Conservation (phyloP, 2,329 filamentous ascomycete genomes). For the Colletotrichum plurivorum region DNA sequence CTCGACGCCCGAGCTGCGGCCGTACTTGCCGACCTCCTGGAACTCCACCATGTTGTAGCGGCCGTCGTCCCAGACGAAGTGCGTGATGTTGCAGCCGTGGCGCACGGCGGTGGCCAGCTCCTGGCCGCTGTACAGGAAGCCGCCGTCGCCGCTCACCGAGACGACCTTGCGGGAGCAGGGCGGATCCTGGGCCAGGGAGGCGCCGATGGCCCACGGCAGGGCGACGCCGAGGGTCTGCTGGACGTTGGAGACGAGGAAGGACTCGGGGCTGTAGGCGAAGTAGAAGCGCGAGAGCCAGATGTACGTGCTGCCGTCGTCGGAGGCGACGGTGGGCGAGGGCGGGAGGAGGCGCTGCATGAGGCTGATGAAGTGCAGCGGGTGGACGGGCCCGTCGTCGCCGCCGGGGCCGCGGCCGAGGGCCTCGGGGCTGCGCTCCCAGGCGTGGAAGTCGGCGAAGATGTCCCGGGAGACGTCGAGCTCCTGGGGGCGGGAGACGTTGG, state of each 20-base stretch:
- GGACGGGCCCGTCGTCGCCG: conserved; percentile 51
- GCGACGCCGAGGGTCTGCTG: conserved; percentile 65
- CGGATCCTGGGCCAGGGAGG: conserved; percentile 57
- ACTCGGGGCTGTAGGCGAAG: conserved; percentile 59
- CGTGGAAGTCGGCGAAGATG: conserved; percentile 53
- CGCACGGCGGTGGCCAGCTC: conserved; percentile 62
- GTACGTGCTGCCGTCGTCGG: conserved; percentile 63
- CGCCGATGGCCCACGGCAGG: conserved; percentile 63
- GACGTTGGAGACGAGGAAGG: conserved; percentile 61
- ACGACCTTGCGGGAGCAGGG: conserved; percentile 60
- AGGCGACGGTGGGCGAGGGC: conserved; percentile 57
- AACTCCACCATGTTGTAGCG: conserved; percentile 67
- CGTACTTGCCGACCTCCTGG: conserved; percentile 65
- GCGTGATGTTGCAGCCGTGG: conserved; percentile 63
- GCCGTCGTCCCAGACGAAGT: conserved; percentile 65
- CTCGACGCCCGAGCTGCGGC: conserved; percentile 58
- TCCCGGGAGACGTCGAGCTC: conserved; percentile 50
- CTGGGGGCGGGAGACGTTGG: conserved; percentile 50
- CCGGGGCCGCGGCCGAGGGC: conserved; percentile 39
- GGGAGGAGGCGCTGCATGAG: conserved; percentile 57
- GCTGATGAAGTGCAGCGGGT: conserved; percentile 61
- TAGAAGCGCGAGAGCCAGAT: conserved; percentile 63
- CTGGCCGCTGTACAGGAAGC: conserved; percentile 64
- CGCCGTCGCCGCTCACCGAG: conserved; percentile 61
- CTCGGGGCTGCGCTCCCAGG: conserved; percentile 48